Percentiles rank a stretch among this genome's conserved stretches.
phyloP scores from a whole-genome alignment of 495 filamentous ascomycete genomes.

The Aspergillus kassunensis region DNA sequence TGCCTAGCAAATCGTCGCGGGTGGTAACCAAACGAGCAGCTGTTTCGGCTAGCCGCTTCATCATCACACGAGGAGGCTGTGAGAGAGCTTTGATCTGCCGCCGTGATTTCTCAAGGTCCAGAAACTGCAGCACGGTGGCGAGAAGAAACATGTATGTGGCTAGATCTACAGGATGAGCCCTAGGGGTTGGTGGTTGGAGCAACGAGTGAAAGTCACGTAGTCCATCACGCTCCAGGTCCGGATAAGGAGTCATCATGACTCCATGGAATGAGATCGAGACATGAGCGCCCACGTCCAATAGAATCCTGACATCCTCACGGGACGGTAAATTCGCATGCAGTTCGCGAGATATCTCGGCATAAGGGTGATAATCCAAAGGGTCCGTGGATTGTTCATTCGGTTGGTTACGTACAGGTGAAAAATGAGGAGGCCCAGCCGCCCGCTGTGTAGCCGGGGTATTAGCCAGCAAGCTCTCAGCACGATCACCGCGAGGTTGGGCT shows the following conservation, averaged over 20 bases:
- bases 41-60: slow-evolving; percentile 19
- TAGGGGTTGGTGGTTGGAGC: neutral
- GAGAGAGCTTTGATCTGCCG: neutral
- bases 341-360: neutral
- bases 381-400: neutral
- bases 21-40: slow-evolving; percentile 38
- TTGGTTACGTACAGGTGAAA: neutral
- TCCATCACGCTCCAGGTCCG: neutral
- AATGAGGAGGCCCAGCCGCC: too few species aligned
- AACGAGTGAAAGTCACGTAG: neutral
- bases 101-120: slow-evolving; percentile 21
- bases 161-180: slow-evolving; percentile 2
- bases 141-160: slow-evolving; percentile 20
- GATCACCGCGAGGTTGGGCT: neutral
- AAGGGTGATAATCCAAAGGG: neutral
- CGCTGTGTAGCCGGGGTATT: too few species aligned
- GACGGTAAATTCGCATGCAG: slow-evolving; percentile 1
- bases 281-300: neutral
- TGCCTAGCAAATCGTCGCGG: slow-evolving; percentile 42
- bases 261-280: neutral
- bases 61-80: neutral
- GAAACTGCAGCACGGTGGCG: slow-evolving; percentile 22
- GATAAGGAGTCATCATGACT: neutral
- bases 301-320: neutral
- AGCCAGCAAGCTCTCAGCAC: too few species aligned